Evolutionary conservation across 2,329 filamentous ascomycete species (phyloP), one percentile per base, ranked within the genome.

Genomic region (Akanthomyces lecanii): DNA sequence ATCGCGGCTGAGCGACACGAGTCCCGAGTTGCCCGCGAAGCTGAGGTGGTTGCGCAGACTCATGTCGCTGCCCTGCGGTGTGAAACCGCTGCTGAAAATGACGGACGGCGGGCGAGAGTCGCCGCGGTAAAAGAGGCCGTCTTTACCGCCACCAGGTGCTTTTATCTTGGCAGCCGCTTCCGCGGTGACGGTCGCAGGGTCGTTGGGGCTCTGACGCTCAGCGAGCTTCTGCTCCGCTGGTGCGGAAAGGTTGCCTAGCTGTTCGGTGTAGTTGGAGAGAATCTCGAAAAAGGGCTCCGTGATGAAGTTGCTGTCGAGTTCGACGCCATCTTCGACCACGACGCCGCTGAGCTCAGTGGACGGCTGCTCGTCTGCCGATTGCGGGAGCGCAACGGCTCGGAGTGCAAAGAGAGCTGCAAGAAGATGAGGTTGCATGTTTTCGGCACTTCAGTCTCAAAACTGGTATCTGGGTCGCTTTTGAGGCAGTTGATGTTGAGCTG

Each of bases 121-220:
- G 21, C 65, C 63, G 30, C 65, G 63, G 36, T 47, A 66, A 28
- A 66, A 62, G 61, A 63, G 12, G 4, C 65, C 65, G 3, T 11
- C 12, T 21, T 18, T 8, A 33, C 60, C 63, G 18, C 60, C 60
- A 4, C 30, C 38, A 5, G 62, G 64, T 14, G 53, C 53, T 23
- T 56, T 45, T 10, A 56, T 56, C 10, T 16, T 14, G 25, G 53
- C n/a, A 25, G 53, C 53, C 11, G 7, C 18, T 7, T 56, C 16
- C 0, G 53, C 53, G 1, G 53, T 56, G 16, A 44, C 25, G 18
- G 40, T 44, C 8, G 7, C 8, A 3, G 38, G 52, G 18, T 40
- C 38, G 38, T 16, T 16, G 38, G 14, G 38, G 5, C 5, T 40
- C 38, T 16, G 38, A 11, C 38, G 38, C 38, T 16, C 38, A 11